Percentiles rank a stretch among this genome's conserved stretches.
Conservation (phyloP, 345 rosid genomes). For the Sisymbrium altissimum region DNA sequence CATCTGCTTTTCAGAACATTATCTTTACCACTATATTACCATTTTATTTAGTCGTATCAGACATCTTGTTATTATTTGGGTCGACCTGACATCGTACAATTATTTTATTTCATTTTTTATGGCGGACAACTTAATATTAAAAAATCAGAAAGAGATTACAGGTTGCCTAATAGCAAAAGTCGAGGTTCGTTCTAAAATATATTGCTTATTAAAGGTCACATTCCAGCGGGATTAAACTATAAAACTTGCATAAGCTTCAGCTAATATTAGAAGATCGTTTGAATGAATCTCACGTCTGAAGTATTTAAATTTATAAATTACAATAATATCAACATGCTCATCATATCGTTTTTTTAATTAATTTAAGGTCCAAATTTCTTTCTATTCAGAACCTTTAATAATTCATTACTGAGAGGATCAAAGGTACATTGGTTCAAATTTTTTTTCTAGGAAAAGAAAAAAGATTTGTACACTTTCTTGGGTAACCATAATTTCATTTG, state of each 20-base stretch:
- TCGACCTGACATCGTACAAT: slow-evolving; percentile 29
- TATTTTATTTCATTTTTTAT: not conserved
- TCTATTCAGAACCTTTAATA: not conserved
- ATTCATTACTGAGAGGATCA: not conserved
- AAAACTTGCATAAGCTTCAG: not conserved
- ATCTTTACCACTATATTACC: slow-evolving; percentile 17
- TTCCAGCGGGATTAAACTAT: slow-evolving; percentile 17
- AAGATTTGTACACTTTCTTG: not conserved
- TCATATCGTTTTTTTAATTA: not conserved
- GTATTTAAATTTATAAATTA: not conserved
- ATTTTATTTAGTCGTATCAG: slow-evolving; percentile 25
- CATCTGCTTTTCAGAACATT: slow-evolving; percentile 25
- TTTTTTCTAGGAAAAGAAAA: not conserved
- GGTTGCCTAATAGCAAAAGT: slow-evolving; percentile 16
- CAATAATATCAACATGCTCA: slow-evolving; percentile 19
- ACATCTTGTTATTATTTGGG: slow-evolving; percentile 13
- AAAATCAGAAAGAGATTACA: not conserved
- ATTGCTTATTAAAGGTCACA: not conserved
- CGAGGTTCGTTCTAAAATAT: slow-evolving; percentile 3
- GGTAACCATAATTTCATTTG: not conserved
- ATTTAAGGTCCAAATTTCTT: not conserved
- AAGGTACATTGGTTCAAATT: not conserved
- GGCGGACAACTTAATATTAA: slow-evolving; percentile 3
- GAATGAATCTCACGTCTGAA: slow-evolving; percentile 14
- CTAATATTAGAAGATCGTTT: not conserved